Evolutionary conservation across 768 basidiomycete species (phyloP).

Genomic region (Trametes elegans): DNA sequence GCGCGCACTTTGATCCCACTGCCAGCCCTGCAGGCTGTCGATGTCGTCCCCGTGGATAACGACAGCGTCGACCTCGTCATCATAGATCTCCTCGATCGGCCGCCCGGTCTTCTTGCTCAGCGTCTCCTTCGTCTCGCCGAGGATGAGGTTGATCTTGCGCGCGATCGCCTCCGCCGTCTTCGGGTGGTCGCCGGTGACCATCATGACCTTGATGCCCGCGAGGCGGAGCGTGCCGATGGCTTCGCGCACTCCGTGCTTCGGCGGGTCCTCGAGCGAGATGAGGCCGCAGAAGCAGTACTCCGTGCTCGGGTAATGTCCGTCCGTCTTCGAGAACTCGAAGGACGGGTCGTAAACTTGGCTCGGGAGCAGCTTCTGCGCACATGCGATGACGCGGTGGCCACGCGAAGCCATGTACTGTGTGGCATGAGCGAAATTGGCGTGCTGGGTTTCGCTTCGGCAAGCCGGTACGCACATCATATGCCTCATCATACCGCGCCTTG

Average conservation of each 20-base stretch:
- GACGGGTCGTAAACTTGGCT: constrained; percentile 44
- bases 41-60: constrained; percentile 71
- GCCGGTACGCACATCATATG: constrained; percentile 49
- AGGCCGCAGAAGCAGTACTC: constrained; percentile 66
- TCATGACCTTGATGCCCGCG: constrained; percentile 75
- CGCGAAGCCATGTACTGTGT: constrained; percentile 75
- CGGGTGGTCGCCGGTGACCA: constrained; percentile 74
- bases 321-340: constrained; percentile 54
- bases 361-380: constrained; percentile 57
- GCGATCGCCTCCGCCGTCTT: constrained; percentile 76
- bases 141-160: constrained; percentile 66
- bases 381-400: constrained; percentile 73
- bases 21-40: constrained; percentile 64
- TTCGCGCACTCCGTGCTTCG: constrained; percentile 69
- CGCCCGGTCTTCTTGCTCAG: constrained; percentile 55
- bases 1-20: constrained; percentile 66
- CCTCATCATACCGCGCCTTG: constrained; percentile 50
- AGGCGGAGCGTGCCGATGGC: constrained; percentile 69
- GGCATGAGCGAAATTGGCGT: not conserved
- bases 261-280: constrained; percentile 68
- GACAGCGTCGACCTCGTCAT: constrained; percentile 65
- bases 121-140: constrained; percentile 64
- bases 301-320: constrained; percentile 49
- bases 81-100: constrained; percentile 56
- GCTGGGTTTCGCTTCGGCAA: not conserved